Conservation (phyloP, 164 flowering plant genomes). For the Cinnamomum chago region DNA sequence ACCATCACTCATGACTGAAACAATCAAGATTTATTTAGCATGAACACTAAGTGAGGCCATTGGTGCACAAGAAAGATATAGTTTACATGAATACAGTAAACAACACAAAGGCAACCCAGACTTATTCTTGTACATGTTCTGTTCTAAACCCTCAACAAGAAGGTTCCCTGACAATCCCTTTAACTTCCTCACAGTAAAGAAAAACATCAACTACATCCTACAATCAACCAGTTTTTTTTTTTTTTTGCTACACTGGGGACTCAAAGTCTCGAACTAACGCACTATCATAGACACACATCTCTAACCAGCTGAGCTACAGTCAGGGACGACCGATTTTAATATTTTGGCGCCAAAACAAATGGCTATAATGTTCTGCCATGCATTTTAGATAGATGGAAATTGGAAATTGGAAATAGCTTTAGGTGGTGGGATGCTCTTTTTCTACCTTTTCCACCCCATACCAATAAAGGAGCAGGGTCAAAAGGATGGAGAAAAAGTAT, state of each 20-base stretch:
- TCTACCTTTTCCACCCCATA: neutral
- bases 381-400: neutral
- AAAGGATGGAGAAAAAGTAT: neutral
- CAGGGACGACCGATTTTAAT: neutral
- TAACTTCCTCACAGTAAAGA: neutral
- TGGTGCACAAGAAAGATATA: neutral
- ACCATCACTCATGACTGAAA: neutral
- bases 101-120: neutral
- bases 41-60: conserved; percentile 1
- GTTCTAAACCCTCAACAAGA: neutral
- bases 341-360: neutral
- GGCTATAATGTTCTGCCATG: neutral
- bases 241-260: too few species aligned
- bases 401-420: neutral
- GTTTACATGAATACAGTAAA: neutral
- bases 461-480: neutral
- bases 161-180: neutral
- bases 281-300: too few species aligned
- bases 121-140: conserved; percentile 13
- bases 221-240: too few species aligned
- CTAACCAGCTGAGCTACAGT: neutral
- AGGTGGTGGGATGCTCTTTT: neutral
- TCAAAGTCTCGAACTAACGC: too few species aligned
- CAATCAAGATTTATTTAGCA: neutral
- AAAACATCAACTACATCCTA: neutral